phyloP scores from a whole-genome alignment of 495 filamentous ascomycete species.

The Talaromyces ruber region DNA sequence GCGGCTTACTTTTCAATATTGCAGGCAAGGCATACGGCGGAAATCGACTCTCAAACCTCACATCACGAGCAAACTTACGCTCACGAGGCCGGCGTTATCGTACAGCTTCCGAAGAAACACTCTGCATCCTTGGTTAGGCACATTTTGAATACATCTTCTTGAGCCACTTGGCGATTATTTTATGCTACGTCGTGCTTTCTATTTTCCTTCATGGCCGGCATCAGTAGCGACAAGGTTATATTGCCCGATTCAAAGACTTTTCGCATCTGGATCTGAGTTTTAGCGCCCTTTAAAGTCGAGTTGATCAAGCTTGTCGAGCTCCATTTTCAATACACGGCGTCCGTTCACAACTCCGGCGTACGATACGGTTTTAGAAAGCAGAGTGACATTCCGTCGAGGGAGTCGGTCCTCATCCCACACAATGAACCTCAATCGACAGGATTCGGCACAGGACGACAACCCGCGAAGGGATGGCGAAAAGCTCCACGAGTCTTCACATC shows the following conservation, averaged over 20 bases:
- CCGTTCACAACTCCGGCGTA: background rate
- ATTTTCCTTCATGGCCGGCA: conserved; percentile 5
- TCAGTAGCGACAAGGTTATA: background rate
- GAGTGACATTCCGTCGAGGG: background rate
- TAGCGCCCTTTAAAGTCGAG: background rate
- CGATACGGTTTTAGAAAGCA: background rate
- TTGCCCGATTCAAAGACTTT: conserved; percentile 1
- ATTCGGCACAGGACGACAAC: background rate
- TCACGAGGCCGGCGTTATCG: background rate
- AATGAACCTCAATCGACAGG: conserved; percentile 5
- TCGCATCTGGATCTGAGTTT: background rate
- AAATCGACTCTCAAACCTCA: background rate
- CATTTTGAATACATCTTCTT: background rate
- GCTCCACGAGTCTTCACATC: conserved; percentile 9
- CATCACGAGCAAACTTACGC: background rate
- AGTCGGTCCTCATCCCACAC: background rate
- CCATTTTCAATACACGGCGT: background rate
- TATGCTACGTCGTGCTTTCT: background rate
- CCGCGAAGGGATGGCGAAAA: background rate
- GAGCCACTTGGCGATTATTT: background rate
- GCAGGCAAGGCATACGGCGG: background rate
- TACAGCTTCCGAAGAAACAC: background rate
- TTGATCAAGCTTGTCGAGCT: background rate
- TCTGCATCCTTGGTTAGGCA: background rate
- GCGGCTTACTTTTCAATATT: background rate